Base-by-base conservation (phyloP, 805 yeast genomes). In the Citeromyces matritensis region DNA sequence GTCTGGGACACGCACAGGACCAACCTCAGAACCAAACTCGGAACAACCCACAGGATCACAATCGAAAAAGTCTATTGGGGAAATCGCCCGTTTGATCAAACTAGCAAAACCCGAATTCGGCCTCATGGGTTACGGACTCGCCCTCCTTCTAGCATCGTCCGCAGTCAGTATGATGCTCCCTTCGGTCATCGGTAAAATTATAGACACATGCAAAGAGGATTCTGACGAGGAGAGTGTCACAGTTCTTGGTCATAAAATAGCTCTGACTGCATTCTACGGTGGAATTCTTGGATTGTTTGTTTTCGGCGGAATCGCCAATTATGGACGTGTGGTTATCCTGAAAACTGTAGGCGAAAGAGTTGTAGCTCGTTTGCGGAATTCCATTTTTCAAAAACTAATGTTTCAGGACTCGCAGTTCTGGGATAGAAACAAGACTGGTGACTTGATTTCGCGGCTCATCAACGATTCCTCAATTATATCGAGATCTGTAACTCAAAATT, bases 391-490 rank as follows among this genome's bases (percentile, higher is more conserved):
- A 45, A 81, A 78, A 30, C 70, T 88, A 10, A 61, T 88, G 34
- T 72, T 73, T 30, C 95, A 86, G 48, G 95, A 86, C 50, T 75
- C 94, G 4, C 79, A 80, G 40, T 88, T 88, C 45, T 73, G 86
- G 55, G 97, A 88, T 45, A 73, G 73, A 23, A 85, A 91, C 36
- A 72, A 86, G 39, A 84, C 85, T 7, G 97, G 97, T 26, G 97
- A 88, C 48, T 60, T 88, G 44, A 84, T 88, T 28, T 83, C 95
- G 4, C 63, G 97, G 38, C 58, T 88, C 30, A 79, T 91, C 4
- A 78, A 82, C 27, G 97, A 88, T 49, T 80, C 95, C 1, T 83
- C 85, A 21, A 73, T 88, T 28, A 93, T 88, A 9, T 69, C 95
- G 5, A 72, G 77, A 44, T 73, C 95, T 0, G 70, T 88, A 12